These are phyloP conservation scores for Albizia julibrissin DNA, from an alignment of 306 rosid genomes.

Conservation along the genomic window DNA sequence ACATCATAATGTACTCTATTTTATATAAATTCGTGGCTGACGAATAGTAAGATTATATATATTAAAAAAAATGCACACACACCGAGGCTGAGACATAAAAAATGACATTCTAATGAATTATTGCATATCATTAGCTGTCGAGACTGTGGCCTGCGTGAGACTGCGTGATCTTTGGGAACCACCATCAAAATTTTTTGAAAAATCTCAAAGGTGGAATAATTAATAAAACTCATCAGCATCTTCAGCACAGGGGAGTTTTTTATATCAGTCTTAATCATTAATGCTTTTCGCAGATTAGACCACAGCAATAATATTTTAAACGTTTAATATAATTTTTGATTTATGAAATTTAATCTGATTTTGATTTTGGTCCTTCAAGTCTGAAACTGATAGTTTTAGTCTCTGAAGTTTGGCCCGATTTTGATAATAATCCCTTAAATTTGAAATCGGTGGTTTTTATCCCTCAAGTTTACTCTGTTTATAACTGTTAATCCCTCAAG, in stretches of 20 bases:
- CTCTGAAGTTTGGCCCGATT: too few relatives aligned
- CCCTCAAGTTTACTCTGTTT: too few relatives aligned
- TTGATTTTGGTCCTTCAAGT: too few relatives aligned
- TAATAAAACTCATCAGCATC: not conserved
- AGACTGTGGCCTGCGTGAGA: conserved; percentile 34
- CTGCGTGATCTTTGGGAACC: conserved; percentile 25
- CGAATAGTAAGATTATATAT: not conserved
- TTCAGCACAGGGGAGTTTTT: not conserved
- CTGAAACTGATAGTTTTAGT: too few relatives aligned
- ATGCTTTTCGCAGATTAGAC: not conserved
- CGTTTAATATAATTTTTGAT: too few relatives aligned
- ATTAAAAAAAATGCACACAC: not conserved
- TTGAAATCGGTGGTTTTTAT: too few relatives aligned
- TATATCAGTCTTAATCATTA: conserved; percentile 8
- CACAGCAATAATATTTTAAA: not conserved
- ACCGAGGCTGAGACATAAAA: conserved; percentile 2
- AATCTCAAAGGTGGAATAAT: not conserved
- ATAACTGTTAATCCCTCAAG: too few relatives aligned
- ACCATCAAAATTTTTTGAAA: not conserved
- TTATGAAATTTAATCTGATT: too few relatives aligned
- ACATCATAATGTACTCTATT: not conserved
- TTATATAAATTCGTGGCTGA: not conserved
- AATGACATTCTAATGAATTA: conserved; percentile 29
- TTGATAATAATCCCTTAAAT: too few relatives aligned
- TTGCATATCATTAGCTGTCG: conserved; percentile 47